phyloP scores from a whole-genome alignment of 2,329 filamentous ascomycete genomes.

The Davidsoniella neocaledoniae region DNA sequence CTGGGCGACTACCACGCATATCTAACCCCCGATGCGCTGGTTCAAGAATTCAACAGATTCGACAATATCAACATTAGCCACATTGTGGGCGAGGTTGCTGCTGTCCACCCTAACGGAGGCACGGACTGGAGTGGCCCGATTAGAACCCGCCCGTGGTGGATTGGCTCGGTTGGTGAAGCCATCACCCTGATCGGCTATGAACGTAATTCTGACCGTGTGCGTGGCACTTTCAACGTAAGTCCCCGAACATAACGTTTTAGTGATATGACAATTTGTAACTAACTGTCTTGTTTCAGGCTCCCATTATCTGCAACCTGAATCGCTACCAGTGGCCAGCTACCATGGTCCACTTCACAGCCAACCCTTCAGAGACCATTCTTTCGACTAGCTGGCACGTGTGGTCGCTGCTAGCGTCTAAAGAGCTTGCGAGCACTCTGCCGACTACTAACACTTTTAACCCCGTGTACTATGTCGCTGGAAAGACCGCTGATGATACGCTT shows the following conservation, averaged over 20 bases:
- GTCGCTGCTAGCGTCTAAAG: constrained; percentile 30
- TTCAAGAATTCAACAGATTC: constrained; percentile 33
- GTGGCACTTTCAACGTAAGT: constrained; percentile 30
- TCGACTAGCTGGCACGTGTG: constrained; percentile 35
- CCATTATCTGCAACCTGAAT: constrained; percentile 32
- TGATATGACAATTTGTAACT: not conserved
- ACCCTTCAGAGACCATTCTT: constrained; percentile 29
- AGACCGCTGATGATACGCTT: constrained; percentile 24
- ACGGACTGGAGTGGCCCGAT: constrained; percentile 29
- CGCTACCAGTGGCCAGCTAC: constrained; percentile 35
- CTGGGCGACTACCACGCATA: constrained; percentile 37
- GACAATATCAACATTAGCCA: constrained; percentile 27
- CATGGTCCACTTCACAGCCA: constrained; percentile 31
- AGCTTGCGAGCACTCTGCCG: constrained; percentile 30
- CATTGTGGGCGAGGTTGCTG: constrained; percentile 34
- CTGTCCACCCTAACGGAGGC: constrained; percentile 34
- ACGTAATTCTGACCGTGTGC: constrained; percentile 43
- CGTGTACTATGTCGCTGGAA: constrained; percentile 33
- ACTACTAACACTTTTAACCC: constrained; percentile 26
- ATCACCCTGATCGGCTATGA: constrained; percentile 49
- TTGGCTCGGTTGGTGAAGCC: constrained; percentile 45
- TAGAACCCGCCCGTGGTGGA: constrained; percentile 36
- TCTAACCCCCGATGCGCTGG: constrained; percentile 31
- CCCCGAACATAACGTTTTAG: not conserved
- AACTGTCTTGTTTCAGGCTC: constrained; percentile 19